phyloP scores from a whole-genome alignment of 345 rosid species.

The Adansonia digitata region DNA sequence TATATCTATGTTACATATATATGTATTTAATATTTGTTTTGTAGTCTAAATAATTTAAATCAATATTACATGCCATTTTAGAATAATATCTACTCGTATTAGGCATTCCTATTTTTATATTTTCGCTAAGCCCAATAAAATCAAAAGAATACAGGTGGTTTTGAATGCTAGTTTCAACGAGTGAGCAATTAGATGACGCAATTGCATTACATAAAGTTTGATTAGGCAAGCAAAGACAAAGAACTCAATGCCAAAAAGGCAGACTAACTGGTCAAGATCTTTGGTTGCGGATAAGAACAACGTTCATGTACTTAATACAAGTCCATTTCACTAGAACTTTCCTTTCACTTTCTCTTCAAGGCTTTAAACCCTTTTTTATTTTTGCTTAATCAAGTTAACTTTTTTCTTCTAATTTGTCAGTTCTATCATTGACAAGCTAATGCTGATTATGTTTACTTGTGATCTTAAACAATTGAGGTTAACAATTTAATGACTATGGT shows the following conservation, averaged over 20 bases:
- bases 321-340: not conserved
- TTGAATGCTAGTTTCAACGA: not conserved
- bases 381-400: not conserved
- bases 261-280: not conserved
- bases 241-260: not conserved
- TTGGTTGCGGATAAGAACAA: not conserved
- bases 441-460: not conserved
- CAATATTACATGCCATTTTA: no score
- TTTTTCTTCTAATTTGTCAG: not conserved
- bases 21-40: no score
- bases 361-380: not conserved
- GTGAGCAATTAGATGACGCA: not conserved
- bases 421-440: not conserved
- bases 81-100: not conserved
- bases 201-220: not conserved
- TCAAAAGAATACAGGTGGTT: not conserved
- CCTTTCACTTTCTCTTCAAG: not conserved
- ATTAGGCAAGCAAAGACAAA: not conserved
- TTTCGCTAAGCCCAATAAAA: not conserved
- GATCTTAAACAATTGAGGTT: not conserved
- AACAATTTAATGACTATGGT: not conserved
- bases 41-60: no score
- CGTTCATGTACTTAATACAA: not conserved
- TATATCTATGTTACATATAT: no score
- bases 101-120: not conserved